These are phyloP conservation scores for Syzygium jambos DNA, from an alignment of 345 rosid genomes.

Conservation along the genomic window DNA sequence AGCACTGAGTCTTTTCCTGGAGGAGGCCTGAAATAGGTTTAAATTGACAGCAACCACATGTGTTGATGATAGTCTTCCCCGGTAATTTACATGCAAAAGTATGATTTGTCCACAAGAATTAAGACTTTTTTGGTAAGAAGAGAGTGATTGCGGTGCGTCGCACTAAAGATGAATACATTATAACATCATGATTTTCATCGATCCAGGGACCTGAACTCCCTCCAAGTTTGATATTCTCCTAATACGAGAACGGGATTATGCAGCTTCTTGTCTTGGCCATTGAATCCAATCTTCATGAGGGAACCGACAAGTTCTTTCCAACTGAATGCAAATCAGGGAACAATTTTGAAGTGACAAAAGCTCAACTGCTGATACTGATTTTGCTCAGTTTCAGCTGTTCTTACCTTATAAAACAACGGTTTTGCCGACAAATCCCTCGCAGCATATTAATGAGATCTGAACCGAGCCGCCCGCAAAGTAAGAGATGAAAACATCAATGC, in stretches of 20 bases:
- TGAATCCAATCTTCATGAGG: slow-evolving; percentile 13
- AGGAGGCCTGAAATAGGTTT: slow-evolving; percentile 30
- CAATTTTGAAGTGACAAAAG: not conserved
- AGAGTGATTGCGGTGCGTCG: not conserved
- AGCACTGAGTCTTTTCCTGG: slow-evolving; percentile 10
- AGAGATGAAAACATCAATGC: not conserved
- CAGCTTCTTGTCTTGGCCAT: slow-evolving; percentile 16
- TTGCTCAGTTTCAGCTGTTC: not conserved
- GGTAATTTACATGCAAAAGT: not conserved
- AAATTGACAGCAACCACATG: not conserved
- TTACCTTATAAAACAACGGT: slow-evolving; percentile 33
- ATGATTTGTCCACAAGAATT: not conserved
- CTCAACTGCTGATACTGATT: not conserved
- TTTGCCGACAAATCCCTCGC: slow-evolving; percentile 22
- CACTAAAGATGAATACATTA: not conserved
- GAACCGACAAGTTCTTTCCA: not conserved
- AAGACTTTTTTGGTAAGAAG: not conserved
- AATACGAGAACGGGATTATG: not conserved
- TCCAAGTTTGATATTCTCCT: not conserved
- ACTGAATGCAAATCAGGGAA: not conserved
- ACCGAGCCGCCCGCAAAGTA: slow-evolving; percentile 19
- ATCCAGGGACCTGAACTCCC: not conserved
- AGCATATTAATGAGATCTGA: slow-evolving; percentile 17
- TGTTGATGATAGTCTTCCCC: not conserved
- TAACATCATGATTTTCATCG: not conserved